Conservation (phyloP, 257 asterid genomes). For the Nicotiana noctiflora region DNA sequence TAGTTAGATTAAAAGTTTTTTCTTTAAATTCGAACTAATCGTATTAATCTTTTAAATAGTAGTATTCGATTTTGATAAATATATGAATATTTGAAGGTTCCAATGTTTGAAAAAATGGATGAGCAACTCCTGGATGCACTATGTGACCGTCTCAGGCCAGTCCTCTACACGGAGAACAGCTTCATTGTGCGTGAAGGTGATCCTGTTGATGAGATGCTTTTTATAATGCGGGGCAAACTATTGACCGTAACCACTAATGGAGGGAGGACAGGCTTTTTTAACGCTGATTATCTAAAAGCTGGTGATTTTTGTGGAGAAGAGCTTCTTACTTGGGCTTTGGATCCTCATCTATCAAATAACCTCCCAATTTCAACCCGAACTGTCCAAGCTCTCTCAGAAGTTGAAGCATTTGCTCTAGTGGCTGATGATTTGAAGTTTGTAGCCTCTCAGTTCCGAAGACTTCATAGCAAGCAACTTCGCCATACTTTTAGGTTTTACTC, state of each 20-base stretch:
- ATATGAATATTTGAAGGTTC: slow-evolving; percentile 46
- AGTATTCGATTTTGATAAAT: neutral
- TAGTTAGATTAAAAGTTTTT: neutral
- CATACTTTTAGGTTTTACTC: slow-evolving; percentile 92
- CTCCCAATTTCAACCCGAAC: slow-evolving; percentile 94
- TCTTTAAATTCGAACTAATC: neutral
- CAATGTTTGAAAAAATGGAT: slow-evolving; percentile 94
- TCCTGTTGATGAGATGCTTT: slow-evolving; percentile 94
- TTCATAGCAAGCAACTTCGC: slow-evolving; percentile 86
- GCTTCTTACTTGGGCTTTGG: slow-evolving; percentile 97
- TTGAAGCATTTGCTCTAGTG: slow-evolving; percentile 83
- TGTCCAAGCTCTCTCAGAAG: slow-evolving; percentile 87
- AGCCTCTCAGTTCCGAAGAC: slow-evolving; percentile 81
- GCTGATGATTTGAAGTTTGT: slow-evolving; percentile 90
- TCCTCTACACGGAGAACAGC: slow-evolving; percentile 75
- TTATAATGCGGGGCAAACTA: slow-evolving; percentile 81
- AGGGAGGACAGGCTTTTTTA: slow-evolving; percentile 87
- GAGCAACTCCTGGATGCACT: slow-evolving; percentile 88
- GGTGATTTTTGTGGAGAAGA: slow-evolving; percentile 99
- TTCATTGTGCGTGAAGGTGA: slow-evolving; percentile 94
- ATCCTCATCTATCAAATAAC: slow-evolving; percentile 74
- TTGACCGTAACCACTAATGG: slow-evolving; percentile 83
- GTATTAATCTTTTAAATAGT: neutral
- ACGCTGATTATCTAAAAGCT: slow-evolving; percentile 67
- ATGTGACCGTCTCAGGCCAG: slow-evolving; percentile 84